Conservation (phyloP, 768 basidiomycete genomes). For the Tricholoma matsutake region DNA sequence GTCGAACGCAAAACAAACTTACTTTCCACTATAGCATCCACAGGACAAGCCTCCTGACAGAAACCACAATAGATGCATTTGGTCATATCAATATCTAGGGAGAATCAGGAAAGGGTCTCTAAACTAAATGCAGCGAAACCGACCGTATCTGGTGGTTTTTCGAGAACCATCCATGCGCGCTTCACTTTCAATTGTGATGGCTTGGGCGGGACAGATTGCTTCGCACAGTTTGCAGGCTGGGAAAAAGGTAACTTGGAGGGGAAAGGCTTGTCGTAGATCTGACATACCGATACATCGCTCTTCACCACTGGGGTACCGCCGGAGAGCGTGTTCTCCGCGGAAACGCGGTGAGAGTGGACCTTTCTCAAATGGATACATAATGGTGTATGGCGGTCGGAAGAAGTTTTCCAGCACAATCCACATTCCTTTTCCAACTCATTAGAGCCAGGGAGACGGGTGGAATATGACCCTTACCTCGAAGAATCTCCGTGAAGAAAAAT, state of each 20-base stretch:
- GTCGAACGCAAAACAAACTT: constrained; percentile 28
- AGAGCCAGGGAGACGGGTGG: constrained; percentile 1
- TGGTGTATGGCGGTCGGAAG: constrained; percentile 95
- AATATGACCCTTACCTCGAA: constrained; percentile 67
- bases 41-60: constrained; percentile 99
- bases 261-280: not conserved
- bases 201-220: constrained; percentile 98
- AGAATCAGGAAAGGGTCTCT: constrained; percentile 5
- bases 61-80: constrained; percentile 99
- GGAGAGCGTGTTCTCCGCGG: constrained; percentile 95
- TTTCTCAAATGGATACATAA: constrained; percentile 98
- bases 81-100: constrained; percentile 96
- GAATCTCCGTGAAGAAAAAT: constrained; percentile 99
- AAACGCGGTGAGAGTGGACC: constrained; percentile 97
- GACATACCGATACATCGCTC: constrained; percentile 95
- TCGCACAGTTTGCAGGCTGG: constrained; percentile 98
- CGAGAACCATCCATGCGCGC: constrained; percentile 92
- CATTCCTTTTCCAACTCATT: constrained; percentile 64
- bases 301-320: constrained; percentile 96
- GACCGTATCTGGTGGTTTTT: constrained; percentile 96
- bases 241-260: constrained; percentile 4
- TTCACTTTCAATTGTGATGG: constrained; percentile 99
- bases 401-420: constrained; percentile 94
- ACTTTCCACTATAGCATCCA: constrained; percentile 99
- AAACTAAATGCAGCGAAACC: constrained; percentile 19